These are phyloP conservation scores for Penicillium simplicissimum DNA, from an alignment of 495 filamentous ascomycete genomes.

Conservation along the genomic window DNA sequence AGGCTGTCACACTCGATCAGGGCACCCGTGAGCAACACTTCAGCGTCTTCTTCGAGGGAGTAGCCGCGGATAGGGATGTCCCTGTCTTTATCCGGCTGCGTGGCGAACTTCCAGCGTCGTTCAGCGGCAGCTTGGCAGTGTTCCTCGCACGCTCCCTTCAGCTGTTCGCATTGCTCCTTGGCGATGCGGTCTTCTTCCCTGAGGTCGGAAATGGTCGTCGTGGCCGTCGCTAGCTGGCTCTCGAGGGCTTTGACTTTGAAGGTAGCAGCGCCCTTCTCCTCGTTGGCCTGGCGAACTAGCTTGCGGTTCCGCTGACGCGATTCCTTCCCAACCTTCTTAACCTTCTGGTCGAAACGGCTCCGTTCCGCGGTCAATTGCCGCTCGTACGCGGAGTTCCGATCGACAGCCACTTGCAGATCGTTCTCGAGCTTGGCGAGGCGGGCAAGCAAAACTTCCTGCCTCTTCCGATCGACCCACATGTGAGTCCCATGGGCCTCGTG, in stretches of 20 bases:
- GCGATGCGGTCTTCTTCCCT: not conserved
- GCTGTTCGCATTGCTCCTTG: not conserved
- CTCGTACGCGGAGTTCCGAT: not conserved
- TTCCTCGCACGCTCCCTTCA: not conserved
- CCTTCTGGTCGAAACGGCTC: not conserved
- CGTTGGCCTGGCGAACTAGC: not conserved
- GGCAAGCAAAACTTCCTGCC: not conserved
- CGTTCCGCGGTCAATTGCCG: not conserved
- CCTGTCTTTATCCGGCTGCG: not conserved
- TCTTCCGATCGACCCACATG: not conserved
- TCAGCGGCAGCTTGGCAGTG: not conserved
- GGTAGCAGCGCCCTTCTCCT: not conserved
- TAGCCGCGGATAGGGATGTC: not conserved
- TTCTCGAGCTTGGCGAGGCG: not conserved
- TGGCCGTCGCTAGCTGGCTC: not conserved
- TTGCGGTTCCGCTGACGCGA: not conserved
- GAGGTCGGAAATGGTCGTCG: not conserved
- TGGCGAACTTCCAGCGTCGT: not conserved
- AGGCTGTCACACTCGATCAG: not conserved
- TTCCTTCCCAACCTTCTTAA: not conserved
- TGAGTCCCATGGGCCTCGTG: not conserved
- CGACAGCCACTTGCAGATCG: not conserved
- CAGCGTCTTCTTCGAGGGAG: not conserved
- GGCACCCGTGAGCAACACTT: not conserved
- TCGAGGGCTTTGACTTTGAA: not conserved